Base-by-base conservation (phyloP, 2,329 filamentous ascomycete species). In the Colletotrichum coccodes region DNA sequence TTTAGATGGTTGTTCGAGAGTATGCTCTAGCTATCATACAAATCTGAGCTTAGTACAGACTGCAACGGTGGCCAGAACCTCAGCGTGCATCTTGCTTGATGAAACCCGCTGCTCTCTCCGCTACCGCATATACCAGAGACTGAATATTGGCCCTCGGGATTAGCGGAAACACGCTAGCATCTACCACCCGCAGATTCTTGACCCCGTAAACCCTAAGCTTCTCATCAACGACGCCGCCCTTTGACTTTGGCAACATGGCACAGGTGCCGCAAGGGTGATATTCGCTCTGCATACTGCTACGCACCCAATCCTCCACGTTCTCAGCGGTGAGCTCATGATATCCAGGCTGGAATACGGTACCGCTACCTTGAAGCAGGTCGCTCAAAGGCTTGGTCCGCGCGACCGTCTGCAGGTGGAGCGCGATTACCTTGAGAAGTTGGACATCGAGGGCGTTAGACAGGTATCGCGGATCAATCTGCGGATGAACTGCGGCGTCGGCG, bases 121-220 rank as follows among this genome's bases (percentile, higher is more conserved):
- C 80, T 14, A 81, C 76, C 4, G 78, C 79, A 54, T 81, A 82
- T 0, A 81, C 74, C 0, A 79, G 76, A 0, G 75, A 74, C 47
- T 77, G 76, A 1, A 78, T 73, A 50, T 81, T 78, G 0, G 75
- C 76, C 11, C 75, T 74, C 9, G 72, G 72, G 28, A 75, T 75
- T 0, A 78, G 34, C n/a, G 77, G 77, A 63, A 79, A 76, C 2
- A 79, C 49, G 34, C 75, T 77, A 4, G 77, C 77, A 32, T 79
- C 77, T 1, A 76, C 68, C 0, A 79, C 75, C 6, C 77, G 67
- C 9, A 79, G 49, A 0, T 70, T 71, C 32, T 68, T 58, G 0
- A 79, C 74, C 0, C 78, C 77, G 21, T 78, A 75, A 0, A 79
- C 78, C 2, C 71, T 64, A 1, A 79, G 70, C 21, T 72, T 70